These are phyloP conservation scores for Eucalyptus shirleyi DNA, from an alignment of 345 rosid genomes.

Conservation along the genomic window DNA sequence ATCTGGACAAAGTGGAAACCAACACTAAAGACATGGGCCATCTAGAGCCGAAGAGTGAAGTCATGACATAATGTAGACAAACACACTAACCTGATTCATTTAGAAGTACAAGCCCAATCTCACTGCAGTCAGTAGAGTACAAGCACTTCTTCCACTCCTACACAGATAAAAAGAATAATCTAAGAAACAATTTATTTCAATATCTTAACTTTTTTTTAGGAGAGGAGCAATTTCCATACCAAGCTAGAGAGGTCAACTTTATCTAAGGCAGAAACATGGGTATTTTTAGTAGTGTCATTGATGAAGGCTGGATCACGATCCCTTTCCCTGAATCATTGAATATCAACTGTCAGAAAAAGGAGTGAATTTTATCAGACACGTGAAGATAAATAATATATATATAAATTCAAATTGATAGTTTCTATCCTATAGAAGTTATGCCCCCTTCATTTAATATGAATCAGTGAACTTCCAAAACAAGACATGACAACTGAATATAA, in stretches of 20 bases:
- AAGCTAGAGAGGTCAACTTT: constrained; percentile 47
- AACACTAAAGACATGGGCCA: not conserved
- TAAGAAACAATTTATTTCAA: not conserved
- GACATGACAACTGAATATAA: not conserved
- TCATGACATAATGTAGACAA: not conserved
- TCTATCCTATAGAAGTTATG: not conserved
- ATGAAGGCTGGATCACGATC: not conserved
- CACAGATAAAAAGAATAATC: not conserved
- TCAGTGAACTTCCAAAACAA: not conserved
- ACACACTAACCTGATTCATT: constrained; percentile 46
- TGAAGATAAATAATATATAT: not conserved
- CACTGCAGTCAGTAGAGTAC: constrained; percentile 80
- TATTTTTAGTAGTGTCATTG: constrained; percentile 29
- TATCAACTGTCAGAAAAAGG: too few relatives aligned
- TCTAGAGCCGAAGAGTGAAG: not conserved
- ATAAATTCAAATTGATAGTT: not conserved
- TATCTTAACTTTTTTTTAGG: not conserved
- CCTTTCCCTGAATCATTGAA: too few relatives aligned
- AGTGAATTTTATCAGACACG: too few relatives aligned
- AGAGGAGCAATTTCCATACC: constrained; percentile 28
- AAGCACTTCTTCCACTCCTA: constrained; percentile 78
- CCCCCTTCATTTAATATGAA: not conserved
- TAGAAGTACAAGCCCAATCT: constrained; percentile 65
- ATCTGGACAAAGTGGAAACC: not conserved
- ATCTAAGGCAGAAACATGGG: constrained; percentile 26